Percentiles rank a stretch among this genome's conserved stretches.
Evolutionary conservation across 169 alveolate genomes (phyloP).

Genomic region (Plasmodium cynomolgi): DNA sequence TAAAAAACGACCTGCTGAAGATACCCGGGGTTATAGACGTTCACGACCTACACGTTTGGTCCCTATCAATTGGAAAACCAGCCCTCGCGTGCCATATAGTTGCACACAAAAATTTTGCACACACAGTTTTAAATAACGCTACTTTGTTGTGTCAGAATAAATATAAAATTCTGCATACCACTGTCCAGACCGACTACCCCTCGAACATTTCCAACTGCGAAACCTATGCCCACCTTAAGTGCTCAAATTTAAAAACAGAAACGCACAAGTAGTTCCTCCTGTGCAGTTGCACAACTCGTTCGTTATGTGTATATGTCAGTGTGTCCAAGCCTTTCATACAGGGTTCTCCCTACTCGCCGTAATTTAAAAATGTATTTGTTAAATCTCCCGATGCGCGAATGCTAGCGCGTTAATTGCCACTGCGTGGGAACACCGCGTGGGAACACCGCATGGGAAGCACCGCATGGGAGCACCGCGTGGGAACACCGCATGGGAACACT

Average conservation of each 20-base stretch:
- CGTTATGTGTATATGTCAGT: background rate
- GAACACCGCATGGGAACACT: too few species aligned
- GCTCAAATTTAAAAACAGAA: constrained; percentile 75
- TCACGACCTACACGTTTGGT: constrained; percentile 98
- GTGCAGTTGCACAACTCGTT: background rate
- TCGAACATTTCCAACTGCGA: constrained; percentile 84
- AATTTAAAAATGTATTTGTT: background rate
- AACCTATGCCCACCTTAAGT: constrained; percentile 87
- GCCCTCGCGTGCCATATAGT: constrained; percentile 94
- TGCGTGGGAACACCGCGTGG: background rate
- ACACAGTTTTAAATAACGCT: constrained; percentile 84
- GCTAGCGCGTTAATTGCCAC: background rate
- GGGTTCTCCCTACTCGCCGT: background rate
- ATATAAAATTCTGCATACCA: constrained; percentile 88
- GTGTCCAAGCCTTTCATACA: background rate
- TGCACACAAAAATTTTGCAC: constrained; percentile 80
- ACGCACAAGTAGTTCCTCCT: constrained; percentile 1
- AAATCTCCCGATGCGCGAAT: background rate
- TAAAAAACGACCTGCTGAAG: constrained; percentile 85
- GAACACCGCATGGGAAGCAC: background rate
- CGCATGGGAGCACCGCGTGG: background rate
- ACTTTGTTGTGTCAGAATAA: constrained; percentile 87
- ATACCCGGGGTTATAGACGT: constrained; percentile 93
- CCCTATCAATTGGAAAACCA: constrained; percentile 92
- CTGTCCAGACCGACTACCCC: constrained; percentile 90